Evolutionary conservation across 1,139 yeast species (phyloP).

Genomic region (Candida sp.): DNA sequence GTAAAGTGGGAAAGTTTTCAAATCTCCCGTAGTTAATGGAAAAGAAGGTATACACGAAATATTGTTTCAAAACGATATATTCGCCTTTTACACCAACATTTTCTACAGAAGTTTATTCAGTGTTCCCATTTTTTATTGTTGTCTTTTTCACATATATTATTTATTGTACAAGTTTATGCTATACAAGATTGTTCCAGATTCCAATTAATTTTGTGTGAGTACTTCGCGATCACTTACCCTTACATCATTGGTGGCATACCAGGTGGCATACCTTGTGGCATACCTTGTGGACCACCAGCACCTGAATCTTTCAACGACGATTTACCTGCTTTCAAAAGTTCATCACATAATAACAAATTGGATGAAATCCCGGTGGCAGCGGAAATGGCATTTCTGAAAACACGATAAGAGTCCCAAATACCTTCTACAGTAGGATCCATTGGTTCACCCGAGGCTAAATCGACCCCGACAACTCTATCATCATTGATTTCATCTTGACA

Average conservation of each 20-base stretch:
- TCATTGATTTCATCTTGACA: slow-evolving; percentile 90
- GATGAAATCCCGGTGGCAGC: slow-evolving; percentile 95
- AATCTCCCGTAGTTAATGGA: too few relatives aligned
- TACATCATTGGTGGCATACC: slow-evolving; percentile 11
- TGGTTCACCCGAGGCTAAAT: slow-evolving; percentile 89
- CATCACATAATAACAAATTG: slow-evolving; percentile 91
- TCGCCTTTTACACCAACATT: too few relatives aligned
- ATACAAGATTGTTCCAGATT: too few relatives aligned
- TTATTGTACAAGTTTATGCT: too few relatives aligned
- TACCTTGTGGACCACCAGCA: slow-evolving; percentile 16
- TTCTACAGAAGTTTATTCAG: too few relatives aligned
- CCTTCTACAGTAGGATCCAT: slow-evolving; percentile 96
- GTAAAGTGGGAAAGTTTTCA: too few relatives aligned
- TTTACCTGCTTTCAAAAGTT: slow-evolving; percentile 92
- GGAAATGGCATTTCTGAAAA: slow-evolving; percentile 85
- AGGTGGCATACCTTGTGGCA: slow-evolving; percentile 16
- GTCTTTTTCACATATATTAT: too few relatives aligned
- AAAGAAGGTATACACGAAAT: too few relatives aligned
- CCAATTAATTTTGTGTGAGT: too few relatives aligned
- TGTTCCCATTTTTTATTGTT: too few relatives aligned
- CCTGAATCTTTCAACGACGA: slow-evolving; percentile 73
- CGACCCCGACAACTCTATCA: slow-evolving; percentile 86
- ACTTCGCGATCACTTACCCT: too few relatives aligned
- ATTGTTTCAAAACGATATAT: too few relatives aligned
- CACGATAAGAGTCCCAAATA: slow-evolving; percentile 95